Evolutionary conservation across 352 stramenopile genomes (phyloP), one percentile per base, ranked within the genome.

Genomic region (Pythium phragmitis): DNA sequence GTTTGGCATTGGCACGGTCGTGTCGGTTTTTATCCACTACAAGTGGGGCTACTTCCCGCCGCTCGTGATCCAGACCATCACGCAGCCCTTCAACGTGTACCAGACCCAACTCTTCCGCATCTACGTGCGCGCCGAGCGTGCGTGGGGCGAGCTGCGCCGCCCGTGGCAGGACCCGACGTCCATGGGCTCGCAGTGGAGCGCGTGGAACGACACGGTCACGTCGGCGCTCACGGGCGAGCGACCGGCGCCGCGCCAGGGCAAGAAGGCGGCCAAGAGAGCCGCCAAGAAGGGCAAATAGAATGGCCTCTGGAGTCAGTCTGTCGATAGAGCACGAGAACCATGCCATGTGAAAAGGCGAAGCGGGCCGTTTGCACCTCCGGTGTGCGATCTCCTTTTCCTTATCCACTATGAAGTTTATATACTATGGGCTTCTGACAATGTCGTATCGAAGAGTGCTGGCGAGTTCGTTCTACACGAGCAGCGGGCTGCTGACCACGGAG

Each of bases 401-500:
- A 12, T 48, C 42, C 7, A 48, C 42, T 48, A n/a, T 26, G n/a
- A 48, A 48, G n/a, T 23, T n/a, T 23, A 48, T 23, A 23, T 26
- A 48, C n/a, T n/a, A 48, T 48, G 42, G 42, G 36, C 30, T 54
- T 53, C 41, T 19, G 28, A 11, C 13, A 34, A 23, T 26, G 26
- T 3, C 4, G 26, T 30, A 5, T 1, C 26, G 26, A 30, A 30
- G 26, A 30, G 26, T 30, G 26, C 26, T 30, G 26, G 26, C 1
- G 26, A 30, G 26, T 30, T 30, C 2, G 1, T n/a, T 36, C 16
- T 63, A 92, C 30, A 96, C 70, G 17, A 98, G 72, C 23, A 97
- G 63, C 2, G 92, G 91, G 34, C 85, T 96, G 76, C 93, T 96
- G 36, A 98, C 74, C 30, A 98, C 92, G 2, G 95, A 96, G 73